phyloP scores from a whole-genome alignment of 2,329 filamentous ascomycete species.

The Ophiocordyceps australis region DNA sequence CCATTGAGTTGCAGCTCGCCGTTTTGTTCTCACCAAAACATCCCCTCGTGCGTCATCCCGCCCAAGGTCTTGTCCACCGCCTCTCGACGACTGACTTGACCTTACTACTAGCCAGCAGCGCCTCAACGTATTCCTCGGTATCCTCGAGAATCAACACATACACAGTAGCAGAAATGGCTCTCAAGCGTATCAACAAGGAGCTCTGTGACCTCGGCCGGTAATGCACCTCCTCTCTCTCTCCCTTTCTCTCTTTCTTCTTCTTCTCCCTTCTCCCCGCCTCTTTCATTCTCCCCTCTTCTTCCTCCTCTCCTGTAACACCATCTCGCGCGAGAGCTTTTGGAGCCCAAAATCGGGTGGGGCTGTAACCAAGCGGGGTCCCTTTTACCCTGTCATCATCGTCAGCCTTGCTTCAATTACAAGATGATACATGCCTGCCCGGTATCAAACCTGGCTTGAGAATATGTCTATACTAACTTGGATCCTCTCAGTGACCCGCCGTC shows the following conservation, averaged over 20 bases:
- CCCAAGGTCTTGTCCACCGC: background rate
- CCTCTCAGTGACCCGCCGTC: slow-evolving; percentile 96
- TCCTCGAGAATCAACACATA: too few relatives aligned
- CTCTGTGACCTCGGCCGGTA: slow-evolving; percentile 81
- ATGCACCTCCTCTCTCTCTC: slow-evolving; percentile 14
- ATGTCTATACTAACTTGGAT: slow-evolving; percentile 7
- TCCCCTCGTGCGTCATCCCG: background rate
- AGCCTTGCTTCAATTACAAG: too few relatives aligned
- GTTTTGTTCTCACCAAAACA: background rate
- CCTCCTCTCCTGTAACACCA: slow-evolving; percentile 4
- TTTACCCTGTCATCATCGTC: too few relatives aligned
- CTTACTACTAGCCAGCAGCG: too few relatives aligned
- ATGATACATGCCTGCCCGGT: too few relatives aligned
- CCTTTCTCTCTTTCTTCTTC: background rate
- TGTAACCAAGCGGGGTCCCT: slow-evolving; percentile 15
- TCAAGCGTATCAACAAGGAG: slow-evolving; percentile 93
- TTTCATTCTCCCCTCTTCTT: background rate
- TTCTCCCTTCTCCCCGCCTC: background rate
- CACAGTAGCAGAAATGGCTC: slow-evolving; percentile 43
- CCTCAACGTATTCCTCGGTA: too few relatives aligned
- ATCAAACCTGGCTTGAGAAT: background rate
- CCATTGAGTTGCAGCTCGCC: too few relatives aligned
- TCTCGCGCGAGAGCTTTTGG: slow-evolving; percentile 7
- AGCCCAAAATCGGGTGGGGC: slow-evolving; percentile 18
- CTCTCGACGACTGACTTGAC: too few relatives aligned